These are phyloP conservation scores for Fusarium nodosum DNA, from an alignment of 2,329 filamentous ascomycete species.

Conservation along the genomic window DNA sequence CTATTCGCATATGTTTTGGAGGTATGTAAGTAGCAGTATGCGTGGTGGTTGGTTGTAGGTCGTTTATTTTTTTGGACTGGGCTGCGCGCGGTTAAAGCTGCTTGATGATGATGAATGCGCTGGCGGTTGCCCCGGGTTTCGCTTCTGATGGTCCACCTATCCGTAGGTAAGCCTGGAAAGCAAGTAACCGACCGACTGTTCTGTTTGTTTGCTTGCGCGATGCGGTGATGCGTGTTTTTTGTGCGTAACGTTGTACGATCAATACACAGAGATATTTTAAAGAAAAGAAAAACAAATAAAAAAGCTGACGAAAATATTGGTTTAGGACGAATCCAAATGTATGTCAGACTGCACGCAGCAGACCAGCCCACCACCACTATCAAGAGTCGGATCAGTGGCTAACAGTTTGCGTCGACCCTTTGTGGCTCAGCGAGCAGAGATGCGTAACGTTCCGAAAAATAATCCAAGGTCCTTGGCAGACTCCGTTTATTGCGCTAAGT, in stretches of 20 bases:
- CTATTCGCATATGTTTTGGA: conserved; percentile 19
- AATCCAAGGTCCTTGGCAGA: conserved; percentile 23
- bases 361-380: background rate
- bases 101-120: conserved; percentile 23
- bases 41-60: conserved; percentile 28
- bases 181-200: conserved; percentile 10
- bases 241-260: background rate
- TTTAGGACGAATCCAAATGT: conserved; percentile 13
- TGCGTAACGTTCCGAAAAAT: conserved; percentile 9
- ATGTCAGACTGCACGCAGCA: conserved; percentile 24
- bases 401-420: conserved; percentile 35
- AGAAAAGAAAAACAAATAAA: conserved; percentile 13
- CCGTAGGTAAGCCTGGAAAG: too few relatives aligned
- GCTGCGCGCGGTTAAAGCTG: conserved; percentile 14
- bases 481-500: conserved; percentile 21
- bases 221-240: conserved; percentile 2
- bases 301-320: conserved; percentile 48
- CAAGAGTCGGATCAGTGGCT: conserved; percentile 26
- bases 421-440: conserved; percentile 34
- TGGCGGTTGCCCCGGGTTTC: conserved; percentile 48
- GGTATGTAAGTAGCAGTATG: background rate
- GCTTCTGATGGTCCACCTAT: conserved; percentile 10
- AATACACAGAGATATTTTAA: conserved; percentile 20
- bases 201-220: conserved; percentile 11
- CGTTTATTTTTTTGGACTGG: background rate